Conservation (phyloP, 2,329 filamentous ascomycete genomes). For the Colletotrichum scovillei region DNA sequence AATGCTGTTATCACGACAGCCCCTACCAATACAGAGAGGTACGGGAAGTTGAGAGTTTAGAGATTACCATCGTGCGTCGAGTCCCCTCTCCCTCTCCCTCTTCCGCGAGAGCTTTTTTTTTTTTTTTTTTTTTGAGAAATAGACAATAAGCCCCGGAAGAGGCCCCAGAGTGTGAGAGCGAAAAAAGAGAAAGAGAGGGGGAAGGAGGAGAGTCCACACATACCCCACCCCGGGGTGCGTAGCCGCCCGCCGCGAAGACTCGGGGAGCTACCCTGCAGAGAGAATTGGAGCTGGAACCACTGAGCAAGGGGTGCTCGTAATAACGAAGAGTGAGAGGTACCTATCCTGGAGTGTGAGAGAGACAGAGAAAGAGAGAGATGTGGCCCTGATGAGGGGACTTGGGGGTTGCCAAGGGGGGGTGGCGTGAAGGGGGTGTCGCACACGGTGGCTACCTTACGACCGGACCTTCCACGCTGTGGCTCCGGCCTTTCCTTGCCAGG, state of each 20-base stretch:
- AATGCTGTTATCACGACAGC: neutral
- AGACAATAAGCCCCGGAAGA: neutral
- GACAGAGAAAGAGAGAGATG: neutral
- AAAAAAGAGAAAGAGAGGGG: neutral
- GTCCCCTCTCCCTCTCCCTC: neutral
- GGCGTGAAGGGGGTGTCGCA: neutral
- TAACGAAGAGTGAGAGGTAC: conserved; percentile 17
- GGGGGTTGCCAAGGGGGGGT: neutral
- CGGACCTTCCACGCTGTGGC: neutral
- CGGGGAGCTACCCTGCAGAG: conserved; percentile 30
- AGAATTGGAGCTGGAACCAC: conserved; percentile 2
- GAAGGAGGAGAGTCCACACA: neutral
- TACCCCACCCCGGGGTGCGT: conserved; percentile 30
- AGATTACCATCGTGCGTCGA: neutral
- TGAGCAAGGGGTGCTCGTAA: conserved; percentile 9
- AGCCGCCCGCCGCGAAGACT: conserved; percentile 28
- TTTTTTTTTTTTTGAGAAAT: neutral
- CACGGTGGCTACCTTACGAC: neutral
- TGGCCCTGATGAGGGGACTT: neutral
- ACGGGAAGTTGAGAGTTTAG: neutral
- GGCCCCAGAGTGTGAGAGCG: neutral
- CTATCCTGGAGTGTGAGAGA: neutral
- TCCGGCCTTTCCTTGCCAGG: neutral
- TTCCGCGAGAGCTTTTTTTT: too few relatives aligned
- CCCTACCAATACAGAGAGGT: neutral